A percentile compares a stretch with the other conserved stretches of the same genome.
These are phyloP conservation scores for Populus hybrid DNA, from an alignment of 441 rosid genomes.

Conservation along the genomic window DNA sequence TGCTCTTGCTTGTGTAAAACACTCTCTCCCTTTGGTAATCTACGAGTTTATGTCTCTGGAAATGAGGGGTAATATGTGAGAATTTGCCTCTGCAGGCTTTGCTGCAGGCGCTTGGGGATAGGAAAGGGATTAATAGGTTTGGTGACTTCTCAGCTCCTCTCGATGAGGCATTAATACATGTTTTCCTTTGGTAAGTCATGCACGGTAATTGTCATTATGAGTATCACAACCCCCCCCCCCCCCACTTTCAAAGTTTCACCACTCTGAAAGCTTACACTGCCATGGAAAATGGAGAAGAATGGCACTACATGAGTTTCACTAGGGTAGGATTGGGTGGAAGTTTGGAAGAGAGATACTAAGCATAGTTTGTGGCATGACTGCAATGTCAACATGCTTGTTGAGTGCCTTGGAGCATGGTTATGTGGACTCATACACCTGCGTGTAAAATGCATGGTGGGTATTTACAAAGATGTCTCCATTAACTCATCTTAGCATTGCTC, in stretches of 20 bases:
- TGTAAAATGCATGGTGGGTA: neutral
- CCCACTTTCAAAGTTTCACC: neutral
- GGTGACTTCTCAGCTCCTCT: conserved; percentile 96
- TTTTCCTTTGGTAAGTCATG: conserved; percentile 66
- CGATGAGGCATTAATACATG: conserved; percentile 88
- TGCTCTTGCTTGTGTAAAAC: neutral
- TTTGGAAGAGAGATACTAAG: neutral
- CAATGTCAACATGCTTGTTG: no score
- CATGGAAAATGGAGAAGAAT: neutral
- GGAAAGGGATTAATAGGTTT: conserved; percentile 86
- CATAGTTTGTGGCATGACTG: neutral
- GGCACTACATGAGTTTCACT: neutral
- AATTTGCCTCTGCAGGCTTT: conserved; percentile 47
- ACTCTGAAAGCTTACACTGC: neutral
- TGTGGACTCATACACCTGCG: neutral
- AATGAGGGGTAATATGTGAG: neutral
- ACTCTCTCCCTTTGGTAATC: neutral
- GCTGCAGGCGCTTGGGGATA: conserved; percentile 86
- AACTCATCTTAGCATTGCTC: neutral
- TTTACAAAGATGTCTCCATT: neutral
- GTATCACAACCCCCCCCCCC: neutral
- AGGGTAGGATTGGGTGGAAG: neutral
- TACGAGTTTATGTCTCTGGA: neutral
- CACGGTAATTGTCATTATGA: neutral
- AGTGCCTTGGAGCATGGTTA: no score